Evolutionary conservation across 805 yeast species (phyloP).

Genomic region (Tetrapisispora taiwanensis): DNA sequence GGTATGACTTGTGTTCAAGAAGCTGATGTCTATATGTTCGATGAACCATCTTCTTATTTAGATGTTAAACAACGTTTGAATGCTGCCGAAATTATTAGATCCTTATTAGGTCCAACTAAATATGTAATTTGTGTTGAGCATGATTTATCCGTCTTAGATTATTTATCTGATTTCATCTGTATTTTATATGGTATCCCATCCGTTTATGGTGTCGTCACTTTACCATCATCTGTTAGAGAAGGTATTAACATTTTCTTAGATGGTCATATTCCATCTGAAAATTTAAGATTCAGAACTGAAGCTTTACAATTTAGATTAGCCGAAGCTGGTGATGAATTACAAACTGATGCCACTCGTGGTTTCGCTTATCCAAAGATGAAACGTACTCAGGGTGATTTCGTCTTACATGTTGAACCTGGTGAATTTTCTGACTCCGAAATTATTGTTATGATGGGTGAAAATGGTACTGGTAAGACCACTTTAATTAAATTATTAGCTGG

Average conservation of each 20-base stretch:
- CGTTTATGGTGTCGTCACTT: slow-evolving; percentile 95
- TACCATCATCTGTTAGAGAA: slow-evolving; percentile 95
- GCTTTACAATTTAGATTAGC: slow-evolving; percentile 86
- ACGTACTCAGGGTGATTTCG: slow-evolving; percentile 95
- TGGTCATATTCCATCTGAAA: slow-evolving; percentile 95
- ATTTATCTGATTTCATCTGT: slow-evolving; percentile 92
- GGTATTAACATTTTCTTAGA: slow-evolving; percentile 98
- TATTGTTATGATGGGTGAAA: slow-evolving; percentile 98
- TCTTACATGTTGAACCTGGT: slow-evolving; percentile 70
- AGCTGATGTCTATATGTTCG: slow-evolving; percentile 97
- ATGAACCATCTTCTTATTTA: slow-evolving; percentile 95
- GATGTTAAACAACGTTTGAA: slow-evolving; percentile 98
- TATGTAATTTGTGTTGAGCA: slow-evolving; percentile 97
- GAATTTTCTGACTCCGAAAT: slow-evolving; percentile 94
- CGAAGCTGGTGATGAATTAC: slow-evolving; percentile 60
- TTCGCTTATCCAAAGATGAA: slow-evolving; percentile 71
- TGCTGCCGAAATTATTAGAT: slow-evolving; percentile 91
- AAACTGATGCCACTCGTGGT: slow-evolving; percentile 69
- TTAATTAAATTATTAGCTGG: slow-evolving; percentile 94
- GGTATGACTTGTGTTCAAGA: slow-evolving; percentile 94
- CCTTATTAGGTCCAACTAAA: slow-evolving; percentile 60
- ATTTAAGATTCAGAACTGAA: slow-evolving; percentile 93
- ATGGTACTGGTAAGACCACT: slow-evolving; percentile 99
- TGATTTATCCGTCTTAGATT: slow-evolving; percentile 95
- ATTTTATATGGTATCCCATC: slow-evolving; percentile 97